Evolutionary conservation across 495 filamentous ascomycete species (phyloP), one percentile per base, ranked within the genome.

Genomic region (Viridothelium virens): DNA sequence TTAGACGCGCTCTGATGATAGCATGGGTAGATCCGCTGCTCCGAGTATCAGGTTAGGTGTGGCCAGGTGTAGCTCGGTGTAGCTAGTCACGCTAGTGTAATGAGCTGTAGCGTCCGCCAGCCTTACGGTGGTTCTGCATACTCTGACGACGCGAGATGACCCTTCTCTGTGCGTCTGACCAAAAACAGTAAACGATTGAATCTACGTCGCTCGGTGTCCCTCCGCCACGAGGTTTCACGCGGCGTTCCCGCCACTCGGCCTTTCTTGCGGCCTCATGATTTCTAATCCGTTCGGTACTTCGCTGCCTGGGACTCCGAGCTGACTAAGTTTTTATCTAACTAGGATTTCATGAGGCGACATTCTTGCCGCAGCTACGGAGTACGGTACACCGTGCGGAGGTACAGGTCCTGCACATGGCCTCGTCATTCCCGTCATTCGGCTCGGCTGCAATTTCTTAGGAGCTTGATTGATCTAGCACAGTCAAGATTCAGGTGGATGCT

Each of bases 251-350:
- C 10, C 48, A 14, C 11, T n/a, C 5, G 5, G 10, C 48, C 48
- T 11, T 53, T n/a, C 11, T 53, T 18, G 12, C 48, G 11, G 11
- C 11, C 16, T 25, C 48, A 14, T 53, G 48, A 53, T 53, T 53
- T 53, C 48, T 53, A 53, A 53, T 53, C 48, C 18, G 48, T 18
- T 53, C 48, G 48, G 48, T 18, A 25, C 18, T 53, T 25, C 48
- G 48, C 48, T 18, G 11, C 16, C 11, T 25, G 48, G 18, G n/a
- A 18, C 5, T 5, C 48, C 48, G 48, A 53, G 48, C 48, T 53
- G 10, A 53, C 12, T 14, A 53, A 14, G 12, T 53, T 14, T 0
- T 53, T 9, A 53, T n/a, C 16, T 53, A 18, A 53, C n/a, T 1
- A 7, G 14, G 14, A 46, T 46, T 46, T 16, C 14, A 16, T 46